Base-by-base conservation (phyloP, 2,329 filamentous ascomycete species). In the Colletotrichum musae region DNA sequence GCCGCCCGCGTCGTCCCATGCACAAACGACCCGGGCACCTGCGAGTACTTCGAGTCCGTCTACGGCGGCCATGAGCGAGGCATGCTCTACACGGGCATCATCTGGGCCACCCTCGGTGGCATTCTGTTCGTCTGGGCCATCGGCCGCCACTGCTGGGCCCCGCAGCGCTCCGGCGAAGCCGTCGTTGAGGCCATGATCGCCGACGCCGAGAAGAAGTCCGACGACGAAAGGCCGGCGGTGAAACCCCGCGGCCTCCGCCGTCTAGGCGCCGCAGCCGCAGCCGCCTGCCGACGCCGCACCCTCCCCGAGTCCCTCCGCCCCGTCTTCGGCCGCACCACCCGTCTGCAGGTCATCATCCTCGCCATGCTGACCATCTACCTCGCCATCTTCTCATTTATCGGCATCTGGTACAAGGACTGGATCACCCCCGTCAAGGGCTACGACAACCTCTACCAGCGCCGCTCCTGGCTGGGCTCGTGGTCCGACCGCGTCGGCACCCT, bases 371-470 rank as follows among this genome's bases (percentile, higher is more conserved):
- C 83, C 1, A 86, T 75, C 2, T 94, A 95, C 74, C 81, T 94
- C 0, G 80, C 88, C 52, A 82, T 94, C 70, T 93, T 91, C 81
- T 88, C 86, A 77, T 92, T 94, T 57, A 85, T 91, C 13, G 92
- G 91, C 39, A 91, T 94, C 68, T 80, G 84, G 9, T 94, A 93
- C 80, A 84, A 86, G 50, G 91, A 80, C 12, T 94, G 92, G 92
- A 77, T 92, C 9, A 93, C 91, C 0, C 92, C 92, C 0, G 86
- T 93, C 59, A 88, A 89, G 75, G 82, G 82, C 15, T 80, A 79
- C 41, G 84, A 85, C 0, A 83, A 82, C 36, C 76, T 89, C 1
- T 85, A 87, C 80, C 93, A 92, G 77, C 93, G 86, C 0, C 87
- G 92, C 9, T 88, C 86, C 5, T 86, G 87, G 4, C 81, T 94